Base-by-base conservation (phyloP, 495 filamentous ascomycete species). In the Hypoxylon subgilvum region DNA sequence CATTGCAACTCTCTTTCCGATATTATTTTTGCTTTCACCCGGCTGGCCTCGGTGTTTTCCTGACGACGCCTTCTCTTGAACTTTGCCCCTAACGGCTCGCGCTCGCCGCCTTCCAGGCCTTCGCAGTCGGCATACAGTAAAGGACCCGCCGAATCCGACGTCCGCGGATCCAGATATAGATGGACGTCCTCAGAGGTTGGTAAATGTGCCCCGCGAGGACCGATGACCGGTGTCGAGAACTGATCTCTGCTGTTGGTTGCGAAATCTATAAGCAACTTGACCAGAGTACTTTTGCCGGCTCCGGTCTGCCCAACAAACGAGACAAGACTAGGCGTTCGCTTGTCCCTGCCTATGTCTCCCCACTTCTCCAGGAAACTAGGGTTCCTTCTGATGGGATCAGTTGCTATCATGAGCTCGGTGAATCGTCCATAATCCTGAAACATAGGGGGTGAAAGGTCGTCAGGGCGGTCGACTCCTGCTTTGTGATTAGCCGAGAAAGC, bases 141-240 rank as follows among this genome's bases (percentile, higher is more conserved):
- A 0, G 80, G 80, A 2, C 13, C 19, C 10, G 62, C n/a, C 14
- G 67, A 57, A 4, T 54, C 44, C 16, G 72, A 73, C 0, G 79
- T 79, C 12, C 61, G 59, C 0, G 82, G 82, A 63, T 87, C 83
- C 0, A 72, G 54, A 46, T 85, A 87, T 4, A 86, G 71, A 70
- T 86, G 83, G 16, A 86, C 83, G 53, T 84, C 79, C 18, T 70
- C 82, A 5, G 81, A 81, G 2, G 81, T 85, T 0, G 83, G 79
- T 9, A 73, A 28, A 71, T 65, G 16, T 76, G 69, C 16, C 68
- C 64, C 35, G 21, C 39, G 8, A 61, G 48, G 0, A 65, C 67
- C 0, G 60, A 38, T n/a, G 22, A 6, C 23, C 41, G 14, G 23
- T 22, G 14, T 53, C 44, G 21, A 57, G n/a, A n/a, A n/a, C n/a